Evolutionary conservation across 2,329 filamentous ascomycete genomes (phyloP), one percentile per base, ranked within the genome.

Genomic region (Neofusicoccum cordaticola): DNA sequence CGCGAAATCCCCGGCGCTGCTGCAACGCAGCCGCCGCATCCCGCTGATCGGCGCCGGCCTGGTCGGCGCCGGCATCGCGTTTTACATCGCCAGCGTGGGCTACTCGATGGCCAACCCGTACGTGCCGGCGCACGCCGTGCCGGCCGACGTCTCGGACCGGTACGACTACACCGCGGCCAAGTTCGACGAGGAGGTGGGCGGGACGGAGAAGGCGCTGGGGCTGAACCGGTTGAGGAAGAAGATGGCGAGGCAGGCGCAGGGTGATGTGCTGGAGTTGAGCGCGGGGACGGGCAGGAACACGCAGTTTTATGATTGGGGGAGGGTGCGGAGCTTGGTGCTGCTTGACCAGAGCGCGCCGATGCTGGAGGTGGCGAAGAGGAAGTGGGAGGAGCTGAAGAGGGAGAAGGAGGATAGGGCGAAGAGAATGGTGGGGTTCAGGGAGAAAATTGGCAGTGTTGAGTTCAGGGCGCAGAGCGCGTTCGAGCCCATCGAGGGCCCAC

Each of bases 201-300:
- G 75, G 17, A 77, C 77, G 5, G 82, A 84, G 68, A 74, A 69
- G 65, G 67, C 81, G 41, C 76, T 79, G 66, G 74, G 81, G 22
- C 69, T 83, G 62, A 78, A 72, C 31, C 69, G 69, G 50, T 73
- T 75, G 58, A 76, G 82, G 57, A 77, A 77, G 67, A 71, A 75
- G 66, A 71, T 84, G 31, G 75, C 77, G 2, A 66, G 69, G 41
- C 72, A 74, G 68, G 81, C 79, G 64, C 71, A 69, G 12, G 82
- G 82, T 0, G 74, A 84, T 70, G 81, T 84, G 13, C 69, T 83
- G 41, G 82, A 84, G 70, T 79, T 80, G 13, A 79, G 79, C 19
- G 82, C 80, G 51, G 82, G 82, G 6, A 83, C 82, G 0, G 82
- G 81, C 15, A 74, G 82, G 67, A 83, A 83, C 66, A 72, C 80